A percentile compares a stretch with the other conserved stretches of the same genome.
These are phyloP conservation scores for Globisporangium spiculum DNA, from an alignment of 352 stramenopile species.

Conservation along the genomic window DNA sequence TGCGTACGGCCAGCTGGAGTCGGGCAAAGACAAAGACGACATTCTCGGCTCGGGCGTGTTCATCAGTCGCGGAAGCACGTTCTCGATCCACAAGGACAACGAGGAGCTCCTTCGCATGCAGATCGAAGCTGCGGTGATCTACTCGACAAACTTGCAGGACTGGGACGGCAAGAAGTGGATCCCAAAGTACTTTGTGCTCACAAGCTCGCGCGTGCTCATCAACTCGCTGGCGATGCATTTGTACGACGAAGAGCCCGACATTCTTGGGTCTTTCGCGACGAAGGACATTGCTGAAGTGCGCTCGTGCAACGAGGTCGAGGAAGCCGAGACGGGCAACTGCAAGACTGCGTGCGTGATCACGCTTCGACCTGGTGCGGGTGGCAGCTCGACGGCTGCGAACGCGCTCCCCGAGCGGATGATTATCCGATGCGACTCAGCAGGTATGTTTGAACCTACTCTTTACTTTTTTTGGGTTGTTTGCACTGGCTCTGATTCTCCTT, in stretches of 20 bases:
- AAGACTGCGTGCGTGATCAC: conserved; percentile 67
- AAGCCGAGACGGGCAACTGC: conserved; percentile 50
- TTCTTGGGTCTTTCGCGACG: conserved; percentile 74
- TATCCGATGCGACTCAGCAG: conserved; percentile 78
- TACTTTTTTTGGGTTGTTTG: not conserved
- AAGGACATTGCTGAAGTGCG: conserved; percentile 82
- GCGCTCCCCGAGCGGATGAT: conserved; percentile 53
- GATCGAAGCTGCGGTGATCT: conserved; percentile 78
- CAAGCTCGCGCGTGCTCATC: conserved; percentile 72
- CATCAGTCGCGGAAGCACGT: conserved; percentile 84
- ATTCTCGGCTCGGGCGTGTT: conserved; percentile 73
- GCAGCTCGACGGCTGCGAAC: conserved; percentile 13
- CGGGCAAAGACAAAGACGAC: conserved; percentile 72
- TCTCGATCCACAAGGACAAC: conserved; percentile 81
- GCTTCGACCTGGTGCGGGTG: conserved; percentile 21
- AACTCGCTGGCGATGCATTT: conserved; percentile 80
- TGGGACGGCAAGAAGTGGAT: conserved; percentile 88
- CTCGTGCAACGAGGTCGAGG: conserved; percentile 71
- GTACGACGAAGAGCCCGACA: conserved; percentile 87
- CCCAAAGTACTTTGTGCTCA: conserved; percentile 87
- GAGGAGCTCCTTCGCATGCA: conserved; percentile 80
- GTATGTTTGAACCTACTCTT: conserved; percentile 29
- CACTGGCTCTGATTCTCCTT: not conserved
- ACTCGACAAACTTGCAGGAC: conserved; percentile 83
- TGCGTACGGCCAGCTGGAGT: conserved; percentile 71